These are phyloP conservation scores for Blastomyces percursus DNA, from an alignment of 2,329 filamentous ascomycete genomes.

Conservation along the genomic window DNA sequence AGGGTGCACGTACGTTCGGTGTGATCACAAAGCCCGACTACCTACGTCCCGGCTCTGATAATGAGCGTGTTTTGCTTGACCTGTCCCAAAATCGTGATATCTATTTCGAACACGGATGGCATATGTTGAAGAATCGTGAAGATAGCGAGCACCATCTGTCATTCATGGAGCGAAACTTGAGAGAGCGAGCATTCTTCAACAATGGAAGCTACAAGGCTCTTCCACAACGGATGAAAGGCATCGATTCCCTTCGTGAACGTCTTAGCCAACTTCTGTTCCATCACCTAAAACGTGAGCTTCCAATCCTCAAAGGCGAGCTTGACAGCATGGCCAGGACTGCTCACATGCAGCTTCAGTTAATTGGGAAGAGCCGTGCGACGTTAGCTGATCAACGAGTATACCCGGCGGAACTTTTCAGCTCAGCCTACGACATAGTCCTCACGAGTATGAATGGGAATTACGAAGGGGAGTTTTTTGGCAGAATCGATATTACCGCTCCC, in stretches of 20 bases:
- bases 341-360: background rate
- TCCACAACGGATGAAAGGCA: conserved; percentile 1
- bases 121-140: conserved; percentile 5
- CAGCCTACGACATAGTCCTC: background rate
- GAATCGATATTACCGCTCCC: background rate
- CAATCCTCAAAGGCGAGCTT: background rate
- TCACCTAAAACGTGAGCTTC: background rate
- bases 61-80: conserved; percentile 2
- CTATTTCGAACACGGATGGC: conserved; percentile 7
- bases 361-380: background rate
- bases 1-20: conserved; percentile 33
- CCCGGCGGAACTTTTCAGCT: background rate
- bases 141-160: conserved; percentile 2
- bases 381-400: background rate
- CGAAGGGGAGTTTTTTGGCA: background rate
- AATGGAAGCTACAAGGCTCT: conserved; percentile 2
- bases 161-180: conserved; percentile 4
- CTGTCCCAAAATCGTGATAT: conserved; percentile 10
- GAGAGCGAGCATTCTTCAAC: conserved; percentile 7
- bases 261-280: conserved; percentile 3
- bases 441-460: background rate
- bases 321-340: background rate
- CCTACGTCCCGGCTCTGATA: background rate
- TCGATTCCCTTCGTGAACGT: conserved; percentile 5
- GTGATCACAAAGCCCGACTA: conserved; percentile 52